Base-by-base conservation (phyloP, 805 yeast genomes). In the Yamadazyma philogaea region DNA sequence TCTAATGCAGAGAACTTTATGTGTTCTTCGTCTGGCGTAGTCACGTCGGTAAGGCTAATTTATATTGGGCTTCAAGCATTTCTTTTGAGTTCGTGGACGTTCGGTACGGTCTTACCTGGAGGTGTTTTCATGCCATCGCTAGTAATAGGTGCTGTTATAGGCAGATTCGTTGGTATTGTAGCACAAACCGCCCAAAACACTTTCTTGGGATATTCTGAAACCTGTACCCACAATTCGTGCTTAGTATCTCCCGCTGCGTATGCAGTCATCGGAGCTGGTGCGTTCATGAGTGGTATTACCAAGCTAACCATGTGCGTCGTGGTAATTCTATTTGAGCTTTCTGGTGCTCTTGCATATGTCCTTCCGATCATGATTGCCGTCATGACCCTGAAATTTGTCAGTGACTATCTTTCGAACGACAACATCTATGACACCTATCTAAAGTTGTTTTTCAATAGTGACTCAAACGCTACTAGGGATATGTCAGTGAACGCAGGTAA, bases 351-450 rank as follows among this genome's bases (percentile, higher is more conserved):
- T 37, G 77, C 85, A 0, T 87, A 87, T 55, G 88, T 87, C 2
- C 66, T 87, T 34, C 96, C 96, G 0, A 84, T 87, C 22, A 87
- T 87, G 96, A 66, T 81, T 11, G 84, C 90, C 1, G 95, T 87
- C 2, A 76, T 88, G 70, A 72, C 81, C 7, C 78, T 90, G 37
- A 81, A 85, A 53, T 75, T 85, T 62, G 73, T 81, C n/a, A 82
- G 79, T 49, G 93, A 87, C 54, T 68, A 77, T 40, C 60, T 83
- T 33, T 66, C 75, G 16, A 72, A 70, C 39, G 71, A 71, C 31
- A 84, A 86, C 37, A 79, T 85, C 38, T 85, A 85, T 55, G 93
- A 87, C 43, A 42, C 65, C 2, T 66, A 66, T 66, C 48, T 68
- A 18, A 56, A 55, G 28, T 37, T 45, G 19, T 52, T 55, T 33